A percentile compares a stretch with the other conserved stretches of the same genome.
Conservation (phyloP, 2,329 filamentous ascomycete species). For the Penicillium capsulatum region DNA sequence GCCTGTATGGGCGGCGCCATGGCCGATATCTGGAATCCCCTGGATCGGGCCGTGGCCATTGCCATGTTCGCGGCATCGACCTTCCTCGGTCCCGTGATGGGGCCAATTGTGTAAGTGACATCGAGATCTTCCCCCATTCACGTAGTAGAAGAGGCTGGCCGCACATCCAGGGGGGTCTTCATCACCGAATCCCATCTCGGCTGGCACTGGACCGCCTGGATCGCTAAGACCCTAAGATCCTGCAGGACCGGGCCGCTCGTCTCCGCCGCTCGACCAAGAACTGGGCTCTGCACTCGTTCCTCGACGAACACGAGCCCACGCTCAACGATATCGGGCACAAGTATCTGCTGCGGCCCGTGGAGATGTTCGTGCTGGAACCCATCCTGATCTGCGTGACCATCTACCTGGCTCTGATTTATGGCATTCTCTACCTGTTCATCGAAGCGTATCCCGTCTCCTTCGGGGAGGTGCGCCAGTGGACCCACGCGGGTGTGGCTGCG, state of each 20-base stretch:
- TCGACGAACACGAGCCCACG: constrained; percentile 43
- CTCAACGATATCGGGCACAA: constrained; percentile 39
- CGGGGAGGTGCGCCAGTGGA: constrained; percentile 37
- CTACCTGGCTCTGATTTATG: constrained; percentile 41
- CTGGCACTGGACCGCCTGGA: constrained; percentile 58
- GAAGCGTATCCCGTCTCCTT: constrained; percentile 43
- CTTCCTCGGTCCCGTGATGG: constrained; percentile 49
- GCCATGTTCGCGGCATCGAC: constrained; percentile 45
- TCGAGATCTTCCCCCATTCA: no score
- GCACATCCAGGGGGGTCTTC: constrained; percentile 41
- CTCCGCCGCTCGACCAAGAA: constrained; percentile 49
- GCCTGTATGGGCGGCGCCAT: constrained; percentile 50
- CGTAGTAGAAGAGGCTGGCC: no score
- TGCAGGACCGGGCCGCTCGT: constrained; percentile 46
- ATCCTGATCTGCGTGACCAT: constrained; percentile 48
- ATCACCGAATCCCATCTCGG: constrained; percentile 49
- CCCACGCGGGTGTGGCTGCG: constrained; percentile 31
- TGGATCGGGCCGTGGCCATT: constrained; percentile 47
- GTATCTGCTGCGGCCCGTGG: constrained; percentile 44
- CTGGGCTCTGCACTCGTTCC: constrained; percentile 44
- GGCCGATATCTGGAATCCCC: constrained; percentile 49
- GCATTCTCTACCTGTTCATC: constrained; percentile 38
- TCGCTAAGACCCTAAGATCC: constrained; percentile 49
- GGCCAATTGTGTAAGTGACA: constrained; percentile 46
- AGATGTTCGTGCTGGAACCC: constrained; percentile 48